Conservation (phyloP, 306 rosid species). For the Chamaecrista fasciculata region DNA sequence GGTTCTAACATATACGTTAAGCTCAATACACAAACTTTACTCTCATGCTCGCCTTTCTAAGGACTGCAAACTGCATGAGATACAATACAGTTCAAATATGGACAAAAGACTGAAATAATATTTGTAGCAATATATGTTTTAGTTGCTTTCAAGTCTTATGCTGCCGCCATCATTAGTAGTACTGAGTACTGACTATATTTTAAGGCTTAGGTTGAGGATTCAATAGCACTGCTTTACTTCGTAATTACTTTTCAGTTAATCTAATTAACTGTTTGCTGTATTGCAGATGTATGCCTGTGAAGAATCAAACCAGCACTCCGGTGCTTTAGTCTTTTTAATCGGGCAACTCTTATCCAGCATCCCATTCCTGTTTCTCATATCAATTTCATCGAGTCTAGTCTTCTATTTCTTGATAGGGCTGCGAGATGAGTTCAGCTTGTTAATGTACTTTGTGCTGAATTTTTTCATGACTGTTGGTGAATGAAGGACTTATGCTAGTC, state of each 20-base stretch:
- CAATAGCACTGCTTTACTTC: neutral
- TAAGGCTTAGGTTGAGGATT: conserved; percentile 11
- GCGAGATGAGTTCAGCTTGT: conserved; percentile 83
- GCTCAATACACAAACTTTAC: no score
- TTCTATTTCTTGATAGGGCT: conserved; percentile 90
- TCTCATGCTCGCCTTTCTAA: no score
- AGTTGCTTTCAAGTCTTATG: neutral
- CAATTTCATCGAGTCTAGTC: conserved; percentile 88
- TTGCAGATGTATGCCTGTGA: conserved; percentile 82
- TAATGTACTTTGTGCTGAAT: conserved; percentile 98
- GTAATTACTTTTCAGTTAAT: neutral
- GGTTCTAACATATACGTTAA: no score
- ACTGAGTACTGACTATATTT: neutral
- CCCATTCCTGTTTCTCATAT: conserved; percentile 92
- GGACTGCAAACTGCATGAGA: no score
- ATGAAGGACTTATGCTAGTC: conserved; percentile 89
- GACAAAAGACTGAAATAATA: no score
- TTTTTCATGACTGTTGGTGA: conserved; percentile 85
- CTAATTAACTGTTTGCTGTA: conserved; percentile 29
- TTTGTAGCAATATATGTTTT: neutral
- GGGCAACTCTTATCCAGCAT: conserved; percentile 97
- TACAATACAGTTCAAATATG: no score
- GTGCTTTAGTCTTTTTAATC: conserved; percentile 74
- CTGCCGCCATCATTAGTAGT: neutral
- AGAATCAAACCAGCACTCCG: conserved; percentile 83